A percentile compares a stretch with the other conserved stretches of the same genome.
Conservation (phyloP, 208 protist species). For the Wallacemonas collosoma region DNA sequence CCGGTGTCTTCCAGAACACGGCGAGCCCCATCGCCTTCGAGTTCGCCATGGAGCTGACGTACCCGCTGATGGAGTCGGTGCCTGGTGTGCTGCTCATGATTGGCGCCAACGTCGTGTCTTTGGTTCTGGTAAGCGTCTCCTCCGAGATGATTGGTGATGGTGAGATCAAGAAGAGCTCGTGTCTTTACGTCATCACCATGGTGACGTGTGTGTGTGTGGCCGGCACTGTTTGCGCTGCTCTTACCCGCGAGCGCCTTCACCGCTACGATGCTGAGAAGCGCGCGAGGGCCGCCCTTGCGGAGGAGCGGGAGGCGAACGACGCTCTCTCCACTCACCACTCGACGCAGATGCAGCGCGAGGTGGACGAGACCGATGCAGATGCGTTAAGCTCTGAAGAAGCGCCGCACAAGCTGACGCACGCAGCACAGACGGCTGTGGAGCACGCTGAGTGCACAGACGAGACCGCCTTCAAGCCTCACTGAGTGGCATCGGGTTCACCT, state of each 20-base stretch:
- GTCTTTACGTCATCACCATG: conserved; percentile 55
- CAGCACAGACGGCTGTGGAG: not conserved
- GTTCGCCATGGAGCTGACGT: conserved; percentile 76
- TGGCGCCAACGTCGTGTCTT: conserved; percentile 60
- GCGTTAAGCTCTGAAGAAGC: not conserved
- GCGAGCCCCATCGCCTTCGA: conserved; percentile 71
- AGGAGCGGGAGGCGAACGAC: conserved; percentile 3
- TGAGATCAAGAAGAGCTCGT: conserved; percentile 25
- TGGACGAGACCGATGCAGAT: not conserved
- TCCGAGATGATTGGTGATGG: conserved; percentile 58
- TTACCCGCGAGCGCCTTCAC: conserved; percentile 55
- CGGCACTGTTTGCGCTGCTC: conserved; percentile 41
- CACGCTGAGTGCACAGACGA: conserved; percentile 6
- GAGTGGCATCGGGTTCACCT: too few relatives aligned
- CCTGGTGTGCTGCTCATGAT: conserved; percentile 71
- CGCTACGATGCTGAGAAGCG: conserved; percentile 45
- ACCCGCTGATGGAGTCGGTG: conserved; percentile 63
- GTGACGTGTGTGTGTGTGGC: conserved; percentile 47
- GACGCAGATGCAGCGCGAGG: not conserved
- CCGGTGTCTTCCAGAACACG: conserved; percentile 71
- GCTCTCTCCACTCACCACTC: not conserved
- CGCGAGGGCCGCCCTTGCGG: conserved; percentile 12
- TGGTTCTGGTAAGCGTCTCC: conserved; percentile 52
- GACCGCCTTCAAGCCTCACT: conserved; percentile 7
- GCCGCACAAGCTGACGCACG: not conserved